Evolutionary conservation across 768 basidiomycete genomes (phyloP).

Genomic region (Rossbeevera mucosa): DNA sequence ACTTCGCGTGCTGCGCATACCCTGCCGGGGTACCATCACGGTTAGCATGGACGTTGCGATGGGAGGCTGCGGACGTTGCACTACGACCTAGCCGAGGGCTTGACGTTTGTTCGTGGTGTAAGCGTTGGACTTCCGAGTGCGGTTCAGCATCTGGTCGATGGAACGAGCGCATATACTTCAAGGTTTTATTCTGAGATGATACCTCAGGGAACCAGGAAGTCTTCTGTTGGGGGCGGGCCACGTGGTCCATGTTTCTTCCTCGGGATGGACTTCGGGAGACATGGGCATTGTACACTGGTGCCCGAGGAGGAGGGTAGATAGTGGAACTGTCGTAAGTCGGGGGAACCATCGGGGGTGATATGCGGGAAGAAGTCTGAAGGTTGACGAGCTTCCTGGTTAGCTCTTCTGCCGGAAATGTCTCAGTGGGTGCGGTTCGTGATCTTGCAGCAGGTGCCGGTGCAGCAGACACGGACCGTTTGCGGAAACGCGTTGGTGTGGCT

Average conservation of each 20-base stretch:
- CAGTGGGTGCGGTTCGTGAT: slow-evolving; percentile 33
- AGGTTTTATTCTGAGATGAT: slow-evolving; percentile 20
- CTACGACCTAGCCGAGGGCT: slow-evolving; percentile 34
- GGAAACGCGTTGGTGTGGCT: slow-evolving; percentile 37
- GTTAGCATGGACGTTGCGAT: slow-evolving; percentile 12
- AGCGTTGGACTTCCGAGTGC: slow-evolving; percentile 32
- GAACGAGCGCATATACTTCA: slow-evolving; percentile 60
- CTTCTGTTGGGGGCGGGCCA: slow-evolving; percentile 17
- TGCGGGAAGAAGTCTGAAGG: slow-evolving; percentile 36
- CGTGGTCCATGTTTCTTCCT: slow-evolving; percentile 12
- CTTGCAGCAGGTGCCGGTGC: slow-evolving; percentile 16
- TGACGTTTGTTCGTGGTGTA: slow-evolving; percentile 27
- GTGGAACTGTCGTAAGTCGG: slow-evolving; percentile 9
- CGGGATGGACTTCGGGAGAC: slow-evolving; percentile 24
- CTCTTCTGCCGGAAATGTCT: slow-evolving; percentile 51
- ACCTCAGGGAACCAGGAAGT: slow-evolving; percentile 17
- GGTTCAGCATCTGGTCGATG: slow-evolving; percentile 44
- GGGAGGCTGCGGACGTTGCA: slow-evolving; percentile 27
- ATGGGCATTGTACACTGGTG: slow-evolving; percentile 4
- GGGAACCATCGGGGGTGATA: slow-evolving; percentile 11
- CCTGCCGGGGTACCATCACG: slow-evolving; percentile 12
- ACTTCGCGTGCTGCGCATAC: slow-evolving; percentile 17
- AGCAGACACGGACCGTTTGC: slow-evolving; percentile 31
- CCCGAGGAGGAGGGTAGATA: slow-evolving; percentile 9
- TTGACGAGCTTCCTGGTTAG: slow-evolving; percentile 53